phyloP scores from a whole-genome alignment of 2,329 filamentous ascomycete genomes.

The Fusarium keratoplasticum region DNA sequence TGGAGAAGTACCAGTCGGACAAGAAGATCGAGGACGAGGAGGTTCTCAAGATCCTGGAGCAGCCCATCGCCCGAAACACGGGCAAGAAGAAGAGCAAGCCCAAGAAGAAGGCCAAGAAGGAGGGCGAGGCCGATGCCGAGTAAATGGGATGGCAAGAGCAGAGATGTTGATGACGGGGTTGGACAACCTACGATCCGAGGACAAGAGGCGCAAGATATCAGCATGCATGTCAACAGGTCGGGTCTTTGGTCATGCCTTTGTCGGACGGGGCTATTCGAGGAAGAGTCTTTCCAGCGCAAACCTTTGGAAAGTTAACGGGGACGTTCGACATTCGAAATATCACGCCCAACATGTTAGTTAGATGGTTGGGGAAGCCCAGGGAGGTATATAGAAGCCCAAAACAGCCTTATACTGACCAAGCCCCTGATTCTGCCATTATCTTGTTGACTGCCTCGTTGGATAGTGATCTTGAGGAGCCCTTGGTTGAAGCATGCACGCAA shows the following conservation, averaged over 20 bases:
- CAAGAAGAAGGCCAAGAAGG: conserved; percentile 75
- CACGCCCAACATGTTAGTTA: conserved; percentile 31
- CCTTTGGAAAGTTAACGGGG: conserved; percentile 30
- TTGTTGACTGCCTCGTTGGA: background rate
- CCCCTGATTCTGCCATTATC: conserved; percentile 14
- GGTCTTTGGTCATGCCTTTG: conserved; percentile 21
- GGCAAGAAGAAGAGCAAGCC: conserved; percentile 93
- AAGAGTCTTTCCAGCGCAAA: conserved; percentile 16
- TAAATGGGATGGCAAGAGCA: conserved; percentile 35
- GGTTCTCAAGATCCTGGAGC: conserved; percentile 92
- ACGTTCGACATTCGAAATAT: conserved; percentile 29
- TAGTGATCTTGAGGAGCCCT: background rate
- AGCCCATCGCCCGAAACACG: conserved; percentile 86
- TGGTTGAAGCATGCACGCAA: background rate
- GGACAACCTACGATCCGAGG: conserved; percentile 23
- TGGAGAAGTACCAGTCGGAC: conserved; percentile 88
- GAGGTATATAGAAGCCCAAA: conserved; percentile 42
- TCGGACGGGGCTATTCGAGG: conserved; percentile 30
- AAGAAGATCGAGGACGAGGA: conserved; percentile 99
- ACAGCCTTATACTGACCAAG: conserved; percentile 40
- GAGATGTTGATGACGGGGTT: conserved; percentile 29
- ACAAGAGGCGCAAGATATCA: conserved; percentile 23
- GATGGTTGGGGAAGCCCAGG: conserved; percentile 31
- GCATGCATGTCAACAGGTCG: conserved; percentile 33
- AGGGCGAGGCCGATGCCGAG: conserved; percentile 47